A percentile compares a stretch with the other conserved stretches of the same genome.
Conservation (phyloP, 768 basidiomycete genomes). For the Hydnum rufescens region DNA sequence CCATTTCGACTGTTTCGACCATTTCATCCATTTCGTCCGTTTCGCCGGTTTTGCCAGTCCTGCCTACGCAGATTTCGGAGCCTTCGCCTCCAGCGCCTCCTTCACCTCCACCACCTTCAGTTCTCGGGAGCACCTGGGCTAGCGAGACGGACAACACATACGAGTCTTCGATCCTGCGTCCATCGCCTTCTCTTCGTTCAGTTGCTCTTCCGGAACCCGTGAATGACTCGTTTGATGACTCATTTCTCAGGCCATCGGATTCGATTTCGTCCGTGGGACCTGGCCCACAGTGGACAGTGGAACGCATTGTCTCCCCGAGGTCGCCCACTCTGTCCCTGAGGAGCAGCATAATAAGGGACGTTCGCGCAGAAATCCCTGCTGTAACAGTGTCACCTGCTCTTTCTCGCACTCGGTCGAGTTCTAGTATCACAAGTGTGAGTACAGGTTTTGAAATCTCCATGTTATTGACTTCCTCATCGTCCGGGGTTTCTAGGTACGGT, state of each 20-base stretch:
- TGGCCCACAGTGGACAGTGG: conserved; percentile 20
- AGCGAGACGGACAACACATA: conserved; percentile 47
- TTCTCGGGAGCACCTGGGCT: conserved; percentile 31
- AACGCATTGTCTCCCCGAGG: conserved; percentile 21
- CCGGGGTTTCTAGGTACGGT: neutral
- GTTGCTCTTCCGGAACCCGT: conserved; percentile 33
- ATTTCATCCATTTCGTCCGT: neutral
- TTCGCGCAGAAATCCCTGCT: neutral
- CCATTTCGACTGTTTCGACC: neutral
- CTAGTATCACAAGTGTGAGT: neutral
- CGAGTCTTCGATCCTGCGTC: conserved; percentile 53
- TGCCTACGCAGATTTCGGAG: neutral
- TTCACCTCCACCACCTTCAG: conserved; percentile 17
- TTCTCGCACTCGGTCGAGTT: neutral
- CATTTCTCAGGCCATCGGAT: conserved; percentile 36
- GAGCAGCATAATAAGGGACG: neutral
- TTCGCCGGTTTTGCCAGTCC: neutral
- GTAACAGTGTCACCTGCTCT: neutral
- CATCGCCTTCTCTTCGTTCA: conserved; percentile 36
- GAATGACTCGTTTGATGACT: conserved; percentile 56
- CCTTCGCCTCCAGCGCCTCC: conserved; percentile 20
- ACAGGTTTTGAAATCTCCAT: neutral
- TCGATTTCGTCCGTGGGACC: conserved; percentile 12
- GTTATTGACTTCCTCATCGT: neutral
- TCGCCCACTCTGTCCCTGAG: neutral